phyloP scores from a whole-genome alignment of 2,329 filamentous ascomycete genomes.

The Ophiostoma sp. region DNA sequence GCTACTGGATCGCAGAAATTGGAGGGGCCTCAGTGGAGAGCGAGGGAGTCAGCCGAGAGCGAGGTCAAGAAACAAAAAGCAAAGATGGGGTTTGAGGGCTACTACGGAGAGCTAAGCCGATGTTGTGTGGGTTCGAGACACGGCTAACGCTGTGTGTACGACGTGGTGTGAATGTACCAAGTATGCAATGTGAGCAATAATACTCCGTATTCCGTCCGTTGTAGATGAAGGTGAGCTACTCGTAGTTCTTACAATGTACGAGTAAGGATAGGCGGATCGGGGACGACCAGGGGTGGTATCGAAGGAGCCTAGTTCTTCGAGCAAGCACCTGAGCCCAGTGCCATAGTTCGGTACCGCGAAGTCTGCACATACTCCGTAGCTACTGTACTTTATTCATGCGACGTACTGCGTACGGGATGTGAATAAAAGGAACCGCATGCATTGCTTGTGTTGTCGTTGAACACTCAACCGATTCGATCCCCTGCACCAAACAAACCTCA shows the following conservation, averaged over 20 bases:
- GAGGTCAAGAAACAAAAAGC: background rate
- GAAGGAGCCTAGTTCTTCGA: background rate
- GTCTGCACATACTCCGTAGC: too few species aligned
- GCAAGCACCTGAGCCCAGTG: background rate
- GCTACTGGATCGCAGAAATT: constrained; percentile 16
- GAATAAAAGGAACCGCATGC: background rate
- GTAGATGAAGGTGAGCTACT: background rate
- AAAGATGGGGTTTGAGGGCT: background rate
- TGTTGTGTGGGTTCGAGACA: constrained; percentile 19
- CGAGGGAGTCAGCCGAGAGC: constrained; percentile 5
- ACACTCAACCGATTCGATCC: background rate
- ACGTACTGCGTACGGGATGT: background rate
- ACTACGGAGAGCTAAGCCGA: background rate
- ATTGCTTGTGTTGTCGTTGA: background rate
- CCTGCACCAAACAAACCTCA: background rate
- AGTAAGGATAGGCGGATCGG: background rate
- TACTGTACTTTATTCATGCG: too few species aligned
- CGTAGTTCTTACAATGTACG: background rate
- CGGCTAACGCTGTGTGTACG: too few species aligned
- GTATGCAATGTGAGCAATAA: constrained; percentile 2
- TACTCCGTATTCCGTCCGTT: constrained; percentile 1
- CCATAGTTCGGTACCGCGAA: background rate
- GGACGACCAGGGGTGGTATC: background rate
- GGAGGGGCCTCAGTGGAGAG: constrained; percentile 17
- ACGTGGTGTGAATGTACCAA: background rate